These are phyloP conservation scores for Albugo candida DNA, from an alignment of 352 stramenopile species.

Conservation along the genomic window DNA sequence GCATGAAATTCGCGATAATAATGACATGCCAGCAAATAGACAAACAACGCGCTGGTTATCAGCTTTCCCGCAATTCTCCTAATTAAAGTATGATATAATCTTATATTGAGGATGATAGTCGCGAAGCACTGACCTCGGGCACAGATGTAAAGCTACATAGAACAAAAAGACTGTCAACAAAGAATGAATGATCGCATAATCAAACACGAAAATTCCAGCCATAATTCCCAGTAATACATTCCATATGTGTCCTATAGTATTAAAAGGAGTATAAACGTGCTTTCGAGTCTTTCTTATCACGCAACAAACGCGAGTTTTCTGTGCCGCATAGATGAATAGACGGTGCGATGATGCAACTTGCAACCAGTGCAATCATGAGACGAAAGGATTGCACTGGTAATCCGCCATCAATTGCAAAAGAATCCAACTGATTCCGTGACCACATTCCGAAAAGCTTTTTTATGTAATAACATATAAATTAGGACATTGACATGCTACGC, in stretches of 20 bases:
- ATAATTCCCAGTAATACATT: slow-evolving; percentile 41
- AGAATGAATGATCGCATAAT: slow-evolving; percentile 55
- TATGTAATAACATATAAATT: no score
- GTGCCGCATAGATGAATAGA: slow-evolving; percentile 32
- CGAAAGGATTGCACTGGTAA: slow-evolving; percentile 64
- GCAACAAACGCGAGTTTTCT: slow-evolving; percentile 33
- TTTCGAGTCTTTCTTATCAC: no score
- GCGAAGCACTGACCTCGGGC: neutral
- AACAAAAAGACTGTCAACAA: slow-evolving; percentile 5
- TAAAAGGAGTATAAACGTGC: no score
- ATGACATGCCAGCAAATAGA: slow-evolving; percentile 18
- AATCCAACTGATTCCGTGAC: slow-evolving; percentile 33
- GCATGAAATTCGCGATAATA: slow-evolving; percentile 72
- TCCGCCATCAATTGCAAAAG: slow-evolving; percentile 36
- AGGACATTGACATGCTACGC: no score
- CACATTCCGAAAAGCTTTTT: no score
- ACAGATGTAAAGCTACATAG: no score
- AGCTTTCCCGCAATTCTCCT: neutral
- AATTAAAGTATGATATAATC: no score
- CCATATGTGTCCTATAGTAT: slow-evolving; percentile 36
- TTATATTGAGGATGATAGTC: neutral
- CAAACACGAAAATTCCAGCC: slow-evolving; percentile 58
- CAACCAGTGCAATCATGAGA: slow-evolving; percentile 46
- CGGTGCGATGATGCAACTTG: slow-evolving; percentile 44
- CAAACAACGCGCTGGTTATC: neutral